Evolutionary conservation across 352 stramenopile species (phyloP).

Genomic region (Pythium myriotylum): DNA sequence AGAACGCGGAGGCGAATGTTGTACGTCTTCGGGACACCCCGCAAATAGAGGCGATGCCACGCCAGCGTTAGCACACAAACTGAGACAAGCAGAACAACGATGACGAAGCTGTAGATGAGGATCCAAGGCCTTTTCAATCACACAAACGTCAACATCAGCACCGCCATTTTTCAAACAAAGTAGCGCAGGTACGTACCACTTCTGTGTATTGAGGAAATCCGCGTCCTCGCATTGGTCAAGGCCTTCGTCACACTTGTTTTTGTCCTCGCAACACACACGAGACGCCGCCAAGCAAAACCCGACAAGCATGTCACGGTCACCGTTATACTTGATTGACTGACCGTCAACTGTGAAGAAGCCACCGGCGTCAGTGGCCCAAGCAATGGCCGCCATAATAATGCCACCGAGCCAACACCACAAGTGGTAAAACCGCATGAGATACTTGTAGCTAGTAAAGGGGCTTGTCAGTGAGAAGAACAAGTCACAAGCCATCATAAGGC

Average conservation of each 20-base stretch:
- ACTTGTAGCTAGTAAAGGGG: conserved; percentile 90
- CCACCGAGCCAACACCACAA: conserved; percentile 83
- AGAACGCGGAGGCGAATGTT: conserved; percentile 88
- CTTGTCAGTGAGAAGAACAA: conserved; percentile 88
- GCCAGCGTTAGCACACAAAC: conserved; percentile 82
- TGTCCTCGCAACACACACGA: conserved; percentile 70
- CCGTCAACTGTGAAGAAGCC: conserved; percentile 88
- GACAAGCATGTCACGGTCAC: conserved; percentile 63
- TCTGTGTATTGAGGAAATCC: conserved; percentile 79
- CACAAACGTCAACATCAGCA: neutral
- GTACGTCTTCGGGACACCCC: conserved; percentile 87
- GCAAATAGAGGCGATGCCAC: conserved; percentile 83
- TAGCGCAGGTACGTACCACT: conserved; percentile 45
- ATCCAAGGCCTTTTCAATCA: conserved; percentile 69
- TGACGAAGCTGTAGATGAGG: conserved; percentile 85
- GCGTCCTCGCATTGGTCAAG: conserved; percentile 48
- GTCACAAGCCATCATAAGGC: conserved; percentile 88
- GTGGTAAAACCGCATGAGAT: conserved; percentile 89
- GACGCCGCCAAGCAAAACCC: conserved; percentile 87
- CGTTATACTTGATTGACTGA: conserved; percentile 78
- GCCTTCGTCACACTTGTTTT: conserved; percentile 40
- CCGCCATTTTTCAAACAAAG: neutral
- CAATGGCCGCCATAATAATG: conserved; percentile 81
- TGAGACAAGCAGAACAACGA: conserved; percentile 83
- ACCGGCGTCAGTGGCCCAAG: conserved; percentile 61